phyloP scores from a whole-genome alignment of 1,139 yeast species.

The Lodderomyces beijingensis region DNA sequence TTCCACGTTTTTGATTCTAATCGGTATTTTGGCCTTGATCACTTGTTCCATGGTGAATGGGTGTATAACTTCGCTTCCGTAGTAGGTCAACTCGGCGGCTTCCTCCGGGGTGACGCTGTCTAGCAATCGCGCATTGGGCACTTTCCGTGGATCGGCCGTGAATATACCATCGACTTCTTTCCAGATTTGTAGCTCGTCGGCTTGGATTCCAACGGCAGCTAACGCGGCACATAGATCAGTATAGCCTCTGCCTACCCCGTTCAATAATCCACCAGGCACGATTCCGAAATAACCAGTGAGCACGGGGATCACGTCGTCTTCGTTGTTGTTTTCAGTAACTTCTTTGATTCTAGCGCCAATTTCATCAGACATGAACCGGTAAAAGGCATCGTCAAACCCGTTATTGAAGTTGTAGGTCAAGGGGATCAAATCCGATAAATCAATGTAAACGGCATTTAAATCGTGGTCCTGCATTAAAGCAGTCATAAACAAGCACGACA shows the following conservation, averaged over 20 bases:
- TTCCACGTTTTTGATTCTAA: conserved; percentile 91
- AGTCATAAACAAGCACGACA: conserved; percentile 85
- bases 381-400: conserved; percentile 65
- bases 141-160: conserved; percentile 97
- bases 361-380: conserved; percentile 54
- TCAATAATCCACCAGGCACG: conserved; percentile 89
- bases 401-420: conserved; percentile 49
- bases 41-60: conserved; percentile 99
- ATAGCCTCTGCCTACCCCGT: conserved; percentile 94
- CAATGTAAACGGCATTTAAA: conserved; percentile 70
- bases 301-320: conserved; percentile 70
- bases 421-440: conserved; percentile 69
- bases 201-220: conserved; percentile 86
- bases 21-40: conserved; percentile 91
- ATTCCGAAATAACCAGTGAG: conserved; percentile 93
- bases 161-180: conserved; percentile 98
- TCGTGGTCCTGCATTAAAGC: conserved; percentile 81
- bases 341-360: conserved; percentile 51
- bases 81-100: conserved; percentile 95
- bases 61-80: conserved; percentile 96
- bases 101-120: conserved; percentile 95
- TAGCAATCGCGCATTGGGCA: conserved; percentile 79
- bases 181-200: conserved; percentile 96
- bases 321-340: conserved; percentile 34
- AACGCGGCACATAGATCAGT: conserved; percentile 97